Base-by-base conservation (phyloP, 1,139 yeast species). In the Kodamaea ohmeri region DNA sequence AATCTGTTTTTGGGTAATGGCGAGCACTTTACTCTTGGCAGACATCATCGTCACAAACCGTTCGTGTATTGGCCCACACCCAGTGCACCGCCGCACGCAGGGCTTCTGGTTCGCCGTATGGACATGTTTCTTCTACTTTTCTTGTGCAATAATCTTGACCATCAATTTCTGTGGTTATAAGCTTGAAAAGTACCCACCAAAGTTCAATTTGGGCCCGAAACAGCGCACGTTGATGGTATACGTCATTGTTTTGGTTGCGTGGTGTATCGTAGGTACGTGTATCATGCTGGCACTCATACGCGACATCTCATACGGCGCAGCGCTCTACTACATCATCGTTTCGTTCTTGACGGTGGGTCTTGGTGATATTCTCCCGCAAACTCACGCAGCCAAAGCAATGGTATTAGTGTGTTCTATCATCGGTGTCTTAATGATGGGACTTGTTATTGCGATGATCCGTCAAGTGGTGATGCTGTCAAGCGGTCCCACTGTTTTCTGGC, bases 101-200 rank as follows among this genome's bases (percentile, higher is more conserved):
- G 95, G 94, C 1, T 88, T 75, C 52, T 88, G 89, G 87, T 83
- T 72, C 56, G 95, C 88, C 0, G 74, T 76, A 1, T 64, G 82
- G 45, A 83, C 95, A 0, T 70, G 78, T 3, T 63, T 69, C 2
- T 58, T 84, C 22, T 87, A 88, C 56, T 71, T 76, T 42, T 32
- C 60, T 3, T 82, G 89, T 46, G 71, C 80, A 4, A 19, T 67
- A 0, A 55, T 81, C 16, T 63, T 86, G 36, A 45, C 71, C 2
- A 43, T 78, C 25, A 87, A 87, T 60, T 79, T 76, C 47, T 40
- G 71, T 6, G 95, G 95, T 1, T 81, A 76, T 49, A 51, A 66
- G 16, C 43, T 70, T 24, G 65, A 72, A 2, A 80, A 77, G 50
- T 86, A 85, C 49, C 84, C 85, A 0, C 80, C 90, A 0, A 68